Evolutionary conservation across 1,139 yeast genomes (phyloP).

Genomic region (Nakaseomyces kungkrabaensis): DNA sequence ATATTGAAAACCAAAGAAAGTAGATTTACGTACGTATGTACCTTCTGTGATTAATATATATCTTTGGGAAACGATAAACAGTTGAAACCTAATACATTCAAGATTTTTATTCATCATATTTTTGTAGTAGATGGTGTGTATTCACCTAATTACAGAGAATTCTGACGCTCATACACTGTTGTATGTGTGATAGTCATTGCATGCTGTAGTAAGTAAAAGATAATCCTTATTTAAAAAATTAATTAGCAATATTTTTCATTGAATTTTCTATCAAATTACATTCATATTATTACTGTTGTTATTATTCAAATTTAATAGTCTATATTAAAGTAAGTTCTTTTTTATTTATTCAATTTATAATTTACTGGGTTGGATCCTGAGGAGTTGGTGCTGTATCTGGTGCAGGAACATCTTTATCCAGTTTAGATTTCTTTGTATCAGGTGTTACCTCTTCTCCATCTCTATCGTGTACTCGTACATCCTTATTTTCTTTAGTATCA

Average conservation of each 20-base stretch:
- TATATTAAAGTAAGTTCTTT: neutral
- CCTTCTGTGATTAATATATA: no score
- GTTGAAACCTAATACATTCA: no score
- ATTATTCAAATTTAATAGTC: neutral
- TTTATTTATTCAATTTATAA: neutral
- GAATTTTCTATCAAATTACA: neutral
- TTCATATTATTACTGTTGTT: neutral
- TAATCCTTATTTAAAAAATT: no score
- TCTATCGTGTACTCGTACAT: neutral
- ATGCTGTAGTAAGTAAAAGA: no score
- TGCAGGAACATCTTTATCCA: slow-evolving; percentile 5
- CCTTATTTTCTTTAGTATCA: slow-evolving; percentile 4
- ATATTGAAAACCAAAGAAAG: neutral
- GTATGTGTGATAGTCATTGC: no score
- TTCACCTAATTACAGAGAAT: no score
- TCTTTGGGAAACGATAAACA: no score
- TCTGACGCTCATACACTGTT: no score
- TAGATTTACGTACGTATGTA: no score
- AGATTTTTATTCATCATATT: no score
- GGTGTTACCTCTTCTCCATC: slow-evolving; percentile 3
- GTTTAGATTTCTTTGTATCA: slow-evolving; percentile 8
- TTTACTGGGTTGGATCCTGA: slow-evolving; percentile 10
- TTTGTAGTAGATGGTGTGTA: no score
- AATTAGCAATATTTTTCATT: neutral
- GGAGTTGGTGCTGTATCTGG: slow-evolving; percentile 13